These are phyloP conservation scores for Furcasterigmium sp. DNA, from an alignment of 2,329 filamentous ascomycete genomes.

Conservation along the genomic window DNA sequence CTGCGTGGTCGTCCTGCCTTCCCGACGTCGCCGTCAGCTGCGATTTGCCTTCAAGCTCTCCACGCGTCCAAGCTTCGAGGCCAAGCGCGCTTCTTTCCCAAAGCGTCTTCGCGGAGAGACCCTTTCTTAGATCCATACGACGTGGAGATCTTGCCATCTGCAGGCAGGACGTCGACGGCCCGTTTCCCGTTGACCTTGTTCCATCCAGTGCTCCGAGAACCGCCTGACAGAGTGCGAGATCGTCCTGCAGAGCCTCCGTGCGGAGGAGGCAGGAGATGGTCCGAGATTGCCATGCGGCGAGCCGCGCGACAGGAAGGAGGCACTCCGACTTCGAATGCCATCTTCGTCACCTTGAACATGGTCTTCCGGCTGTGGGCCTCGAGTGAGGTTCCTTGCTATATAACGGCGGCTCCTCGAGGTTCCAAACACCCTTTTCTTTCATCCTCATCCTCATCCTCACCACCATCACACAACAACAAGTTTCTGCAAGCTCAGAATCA, in stretches of 20 bases:
- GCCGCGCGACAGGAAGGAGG: neutral
- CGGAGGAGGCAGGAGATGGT: neutral
- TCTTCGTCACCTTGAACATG: neutral
- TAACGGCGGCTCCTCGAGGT: neutral
- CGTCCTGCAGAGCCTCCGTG: too few relatives aligned
- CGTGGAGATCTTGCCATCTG: neutral
- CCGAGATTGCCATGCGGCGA: neutral
- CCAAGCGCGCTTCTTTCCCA: too few relatives aligned
- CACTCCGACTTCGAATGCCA: neutral
- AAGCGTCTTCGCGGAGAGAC: neutral
- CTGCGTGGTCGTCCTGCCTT: too few relatives aligned
- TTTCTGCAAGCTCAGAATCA: neutral
- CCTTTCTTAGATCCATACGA: neutral
- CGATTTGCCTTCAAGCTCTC: too few relatives aligned
- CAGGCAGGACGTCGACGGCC: neutral
- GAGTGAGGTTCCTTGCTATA: neutral
- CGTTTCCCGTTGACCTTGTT: neutral
- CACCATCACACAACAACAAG: neutral
- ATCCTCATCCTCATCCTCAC: neutral
- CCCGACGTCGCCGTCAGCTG: too few relatives aligned
- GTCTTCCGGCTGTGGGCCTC: neutral
- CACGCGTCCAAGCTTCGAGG: too few relatives aligned
- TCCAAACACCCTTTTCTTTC: neutral
- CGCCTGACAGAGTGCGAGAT: too few relatives aligned
- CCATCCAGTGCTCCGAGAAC: too few relatives aligned